Conservation (phyloP, 202 grass and related monocot genomes). For the Panicum virgatum region DNA sequence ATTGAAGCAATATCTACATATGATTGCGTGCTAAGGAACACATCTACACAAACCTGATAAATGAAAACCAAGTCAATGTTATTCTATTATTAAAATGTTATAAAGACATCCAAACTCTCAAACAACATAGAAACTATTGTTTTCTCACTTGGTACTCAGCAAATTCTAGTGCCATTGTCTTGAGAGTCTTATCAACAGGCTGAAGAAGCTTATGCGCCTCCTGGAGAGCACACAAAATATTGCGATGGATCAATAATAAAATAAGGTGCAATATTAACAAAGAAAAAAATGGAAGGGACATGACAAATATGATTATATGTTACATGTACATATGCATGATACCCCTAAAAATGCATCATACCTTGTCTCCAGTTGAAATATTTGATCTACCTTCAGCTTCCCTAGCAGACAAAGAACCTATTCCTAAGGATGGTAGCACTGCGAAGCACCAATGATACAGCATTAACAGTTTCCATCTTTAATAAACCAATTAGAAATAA, state of each 20-base stretch:
- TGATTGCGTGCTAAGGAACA: constrained; percentile 78
- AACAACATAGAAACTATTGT: constrained; percentile 7
- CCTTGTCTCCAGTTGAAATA: constrained; percentile 72
- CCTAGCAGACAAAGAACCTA: constrained; percentile 83
- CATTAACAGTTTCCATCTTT: constrained; percentile 14
- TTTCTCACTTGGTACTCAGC: constrained; percentile 77
- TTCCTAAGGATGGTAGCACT: constrained; percentile 85
- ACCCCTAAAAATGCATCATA: constrained; percentile 19
- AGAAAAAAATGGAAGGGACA: neutral
- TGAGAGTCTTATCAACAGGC: constrained; percentile 75
- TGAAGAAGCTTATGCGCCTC: constrained; percentile 83
- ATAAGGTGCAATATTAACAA: neutral
- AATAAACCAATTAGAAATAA: constrained; percentile 1
- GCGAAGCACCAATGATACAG: constrained; percentile 28
- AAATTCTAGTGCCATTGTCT: constrained; percentile 91
- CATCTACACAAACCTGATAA: constrained; percentile 82
- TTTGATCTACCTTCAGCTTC: constrained; percentile 87
- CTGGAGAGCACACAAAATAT: constrained; percentile 43
- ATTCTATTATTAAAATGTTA: constrained; percentile 9
- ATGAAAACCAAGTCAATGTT: neutral
- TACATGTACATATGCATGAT: constrained; percentile 22
- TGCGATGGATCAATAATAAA: neutral
- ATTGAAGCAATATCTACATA: constrained; percentile 88
- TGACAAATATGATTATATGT: constrained; percentile 8
- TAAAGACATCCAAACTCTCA: neutral